phyloP scores from a whole-genome alignment of 345 rosid species.

The Garcia nutans region DNA sequence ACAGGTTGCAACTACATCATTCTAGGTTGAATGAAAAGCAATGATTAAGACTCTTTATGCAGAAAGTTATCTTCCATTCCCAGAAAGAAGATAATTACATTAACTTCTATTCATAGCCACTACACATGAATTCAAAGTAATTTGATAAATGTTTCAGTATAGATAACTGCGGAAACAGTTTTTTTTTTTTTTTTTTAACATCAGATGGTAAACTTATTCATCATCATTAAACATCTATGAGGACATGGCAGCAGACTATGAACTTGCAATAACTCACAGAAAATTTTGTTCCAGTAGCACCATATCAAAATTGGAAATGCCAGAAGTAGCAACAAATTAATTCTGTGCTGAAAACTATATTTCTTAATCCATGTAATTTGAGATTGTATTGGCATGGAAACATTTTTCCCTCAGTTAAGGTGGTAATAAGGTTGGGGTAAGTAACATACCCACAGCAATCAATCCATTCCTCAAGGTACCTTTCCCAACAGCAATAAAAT shows the following conservation, averaged over 20 bases:
- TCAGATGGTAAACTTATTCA: background rate
- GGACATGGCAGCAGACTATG: slow-evolving; percentile 1
- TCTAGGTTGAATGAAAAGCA: background rate
- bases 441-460: slow-evolving; percentile 20
- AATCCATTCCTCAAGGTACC: slow-evolving; percentile 17
- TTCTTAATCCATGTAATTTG: slow-evolving; percentile 6
- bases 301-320: slow-evolving; percentile 1
- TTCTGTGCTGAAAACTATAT: slow-evolving; percentile 11
- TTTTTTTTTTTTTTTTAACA: background rate
- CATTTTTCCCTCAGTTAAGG: background rate
- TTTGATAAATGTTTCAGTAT: background rate
- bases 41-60: background rate
- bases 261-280: slow-evolving; percentile 2
- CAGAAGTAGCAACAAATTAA: slow-evolving; percentile 10
- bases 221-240: background rate
- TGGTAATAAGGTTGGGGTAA: slow-evolving; percentile 4
- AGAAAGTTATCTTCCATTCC: background rate
- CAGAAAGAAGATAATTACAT: background rate
- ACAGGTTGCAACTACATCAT: background rate
- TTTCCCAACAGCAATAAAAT: slow-evolving; percentile 8
- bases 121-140: background rate
- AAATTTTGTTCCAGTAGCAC: slow-evolving; percentile 1
- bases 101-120: background rate
- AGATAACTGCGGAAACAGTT: background rate
- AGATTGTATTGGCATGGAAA: slow-evolving; percentile 18